These are phyloP conservation scores for Hyparrhenia diplandra DNA, from an alignment of 176 grass and related monocot genomes.

Conservation along the genomic window DNA sequence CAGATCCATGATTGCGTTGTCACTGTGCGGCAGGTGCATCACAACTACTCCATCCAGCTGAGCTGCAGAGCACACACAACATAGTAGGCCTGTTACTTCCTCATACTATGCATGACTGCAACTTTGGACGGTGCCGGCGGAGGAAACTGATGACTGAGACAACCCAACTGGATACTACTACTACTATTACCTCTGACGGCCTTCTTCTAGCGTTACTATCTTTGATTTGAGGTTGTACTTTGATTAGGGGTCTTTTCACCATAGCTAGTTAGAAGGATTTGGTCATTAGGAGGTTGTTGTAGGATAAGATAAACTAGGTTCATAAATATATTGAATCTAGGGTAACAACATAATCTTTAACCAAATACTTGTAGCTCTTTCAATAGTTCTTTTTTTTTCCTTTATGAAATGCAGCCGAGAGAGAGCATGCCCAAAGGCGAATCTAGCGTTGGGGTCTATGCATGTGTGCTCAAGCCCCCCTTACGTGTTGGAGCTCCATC, in stretches of 20 bases:
- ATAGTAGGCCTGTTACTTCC: background rate
- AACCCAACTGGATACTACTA: background rate
- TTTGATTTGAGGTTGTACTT: background rate
- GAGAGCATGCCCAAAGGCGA: no score
- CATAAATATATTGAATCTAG: no score
- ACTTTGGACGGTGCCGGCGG: background rate
- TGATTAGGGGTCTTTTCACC: background rate
- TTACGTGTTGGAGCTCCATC: no score
- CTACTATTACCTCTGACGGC: background rate
- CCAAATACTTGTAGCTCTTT: no score
- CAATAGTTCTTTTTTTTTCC: no score
- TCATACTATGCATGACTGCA: background rate
- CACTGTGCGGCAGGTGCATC: background rate
- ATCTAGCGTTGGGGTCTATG: no score
- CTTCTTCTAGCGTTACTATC: background rate
- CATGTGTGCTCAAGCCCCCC: no score
- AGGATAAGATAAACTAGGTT: background rate
- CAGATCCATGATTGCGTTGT: background rate
- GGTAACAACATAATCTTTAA: no score
- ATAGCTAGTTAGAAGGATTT: background rate
- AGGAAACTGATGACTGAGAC: background rate
- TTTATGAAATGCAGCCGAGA: no score
- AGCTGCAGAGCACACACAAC: background rate
- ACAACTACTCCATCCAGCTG: background rate
- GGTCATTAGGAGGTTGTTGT: background rate